phyloP scores from a whole-genome alignment of 805 yeast species.

The Wickerhamomyces ciferrii region DNA sequence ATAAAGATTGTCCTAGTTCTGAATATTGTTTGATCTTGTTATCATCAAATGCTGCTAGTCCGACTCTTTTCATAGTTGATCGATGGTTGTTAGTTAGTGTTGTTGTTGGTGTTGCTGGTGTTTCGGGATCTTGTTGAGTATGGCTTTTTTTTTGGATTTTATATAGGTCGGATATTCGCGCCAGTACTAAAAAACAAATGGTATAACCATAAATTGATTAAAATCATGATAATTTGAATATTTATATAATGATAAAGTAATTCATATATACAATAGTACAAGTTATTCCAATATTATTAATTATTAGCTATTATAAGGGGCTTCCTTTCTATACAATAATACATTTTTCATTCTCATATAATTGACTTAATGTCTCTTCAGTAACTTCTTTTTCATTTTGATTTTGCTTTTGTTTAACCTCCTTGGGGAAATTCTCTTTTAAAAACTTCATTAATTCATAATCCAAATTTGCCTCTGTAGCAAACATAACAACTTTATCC shows the following conservation, averaged over 20 bases:
- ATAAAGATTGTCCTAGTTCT: conserved; percentile 17
- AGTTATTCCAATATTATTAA: neutral
- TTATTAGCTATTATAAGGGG: too few relatives aligned
- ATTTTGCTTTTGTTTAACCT: conserved; percentile 55
- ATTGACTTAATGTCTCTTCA: conserved; percentile 30
- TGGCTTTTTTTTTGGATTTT: too few relatives aligned
- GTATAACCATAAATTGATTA: too few relatives aligned
- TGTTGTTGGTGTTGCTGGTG: neutral
- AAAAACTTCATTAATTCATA: conserved; percentile 43
- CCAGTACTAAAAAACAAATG: neutral
- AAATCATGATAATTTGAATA: too few relatives aligned
- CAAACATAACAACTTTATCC: conserved; percentile 45
- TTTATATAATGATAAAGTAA: too few relatives aligned
- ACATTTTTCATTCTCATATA: conserved; percentile 16
- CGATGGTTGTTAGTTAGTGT: neutral
- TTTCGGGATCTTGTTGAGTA: too few relatives aligned
- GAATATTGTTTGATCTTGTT: conserved; percentile 8
- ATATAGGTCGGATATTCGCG: neutral
- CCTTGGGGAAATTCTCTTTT: conserved; percentile 59
- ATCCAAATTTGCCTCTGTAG: conserved; percentile 60
- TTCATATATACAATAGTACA: too few relatives aligned
- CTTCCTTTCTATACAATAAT: conserved; percentile 7
- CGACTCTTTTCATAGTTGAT: conserved; percentile 33
- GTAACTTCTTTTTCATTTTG: conserved; percentile 46
- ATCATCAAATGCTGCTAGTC: conserved; percentile 41